Evolutionary conservation across 805 yeast species (phyloP), one percentile per base, ranked within the genome.

Genomic region (Yarrowia hollandica): DNA sequence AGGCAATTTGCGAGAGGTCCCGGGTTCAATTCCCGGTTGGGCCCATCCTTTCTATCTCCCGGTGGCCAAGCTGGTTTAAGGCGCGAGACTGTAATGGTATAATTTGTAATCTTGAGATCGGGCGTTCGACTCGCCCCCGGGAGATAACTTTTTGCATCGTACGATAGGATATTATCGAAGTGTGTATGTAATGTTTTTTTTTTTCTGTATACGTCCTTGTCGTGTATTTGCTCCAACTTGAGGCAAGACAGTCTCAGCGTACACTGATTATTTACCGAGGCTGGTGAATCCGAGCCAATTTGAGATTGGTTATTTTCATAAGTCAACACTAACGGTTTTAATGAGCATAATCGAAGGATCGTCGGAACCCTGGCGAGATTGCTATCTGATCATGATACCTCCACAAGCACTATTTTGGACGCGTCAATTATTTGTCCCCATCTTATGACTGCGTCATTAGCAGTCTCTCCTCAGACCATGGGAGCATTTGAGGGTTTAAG

Each of bases 61-160:
- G 55, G 55, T 48, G 55, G 55, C 55, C 55, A 48, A 48, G 55
- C 55, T 48, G 55, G 55, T 48, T 48, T 48, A 48, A 48, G 55
- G 55, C 55, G 55, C 55, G 55, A 48, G 55, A 48, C 55, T 48
- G 55, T 48, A 48, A 48, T 48, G 55, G 55, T 31, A 48, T 33
- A 10, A 44, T 31, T 48, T 48, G 55, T 48, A 48, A 48, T 48
- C 55, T 48, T 48, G 55, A 48, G 55, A 48, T 48, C 55, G 55
- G 55, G 55, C 55, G 55, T 48, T 48, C 55, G 55, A 48, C 55
- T 48, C 55, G 55, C 55, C 55, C 55, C 55, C 55, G 55, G 55
- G 55, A 48, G 55, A 48, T 31, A 15, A 4, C 30, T 48, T 48
- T 48, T 48, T 48, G 19, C 16, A n/a, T n/a, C n/a, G n/a, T n/a